Base-by-base conservation (phyloP, 176 grass and related monocot species). In the Dactylis glomerata region DNA sequence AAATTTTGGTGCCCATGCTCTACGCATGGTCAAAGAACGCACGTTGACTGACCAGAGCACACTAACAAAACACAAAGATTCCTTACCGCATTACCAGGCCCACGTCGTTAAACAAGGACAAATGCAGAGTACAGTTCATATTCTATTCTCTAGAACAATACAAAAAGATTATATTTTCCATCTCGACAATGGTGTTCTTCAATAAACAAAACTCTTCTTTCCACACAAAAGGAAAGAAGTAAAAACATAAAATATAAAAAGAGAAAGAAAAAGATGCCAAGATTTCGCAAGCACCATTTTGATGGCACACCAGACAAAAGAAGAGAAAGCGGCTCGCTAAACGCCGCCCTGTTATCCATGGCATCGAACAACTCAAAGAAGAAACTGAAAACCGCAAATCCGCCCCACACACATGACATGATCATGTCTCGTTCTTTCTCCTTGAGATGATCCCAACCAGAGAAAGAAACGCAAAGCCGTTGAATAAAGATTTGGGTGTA, bases 21-120 rank as follows among this genome's bases (percentile, higher is more conserved):
- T 67, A 61, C 57, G 20, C 1, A n/a, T 36, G 27, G 67, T 85
- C 77, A 85, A 76, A 81, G 23, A 23, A 73, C 51, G 34, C 54
- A 10, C 20, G 74, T 76, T 55, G 85, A 82, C 61, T 64, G 41
- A 17, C 28, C 9, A 13, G 42, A 58, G 41, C 23, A 72, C 30
- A 62, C 4, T 31, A 42, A 49, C 47, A 10, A 4, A 62, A 62
- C 41, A 70, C 30, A 59, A 59, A 41, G 23, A 51, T 41, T 70
- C 28, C 19, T 9, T 28, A 26, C 37, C 46, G 66, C 24, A 23
- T 3, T 8, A 27, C 1, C 32, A 27, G 19, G 51, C 0, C 51
- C 73, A 32, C 74, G 14, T 44, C 51, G 37, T 26, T 68, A 46
- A 46, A 59, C 26, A 70, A 27, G 8, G 41, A 44, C 32, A 55